phyloP scores from a whole-genome alignment of 2,329 filamentous ascomycete species.

The Penicillium freii region DNA sequence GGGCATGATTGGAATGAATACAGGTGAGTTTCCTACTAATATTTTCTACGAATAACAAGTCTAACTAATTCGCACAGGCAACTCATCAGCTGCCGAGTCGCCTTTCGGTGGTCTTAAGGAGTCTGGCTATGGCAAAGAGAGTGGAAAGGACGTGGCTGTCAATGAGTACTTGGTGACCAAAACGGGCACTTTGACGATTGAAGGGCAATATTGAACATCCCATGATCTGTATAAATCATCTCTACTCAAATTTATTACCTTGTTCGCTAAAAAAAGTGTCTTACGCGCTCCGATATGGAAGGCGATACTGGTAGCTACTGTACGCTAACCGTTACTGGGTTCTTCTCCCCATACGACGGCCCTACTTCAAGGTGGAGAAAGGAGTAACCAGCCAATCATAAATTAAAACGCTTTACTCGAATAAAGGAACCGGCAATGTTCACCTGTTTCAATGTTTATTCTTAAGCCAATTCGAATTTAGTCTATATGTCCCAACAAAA shows the following conservation, averaged over 20 bases:
- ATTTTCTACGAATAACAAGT: background rate
- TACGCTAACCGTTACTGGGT: no score
- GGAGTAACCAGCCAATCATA: no score
- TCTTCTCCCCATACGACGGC: no score
- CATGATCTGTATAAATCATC: background rate
- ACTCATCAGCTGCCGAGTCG: constrained; percentile 63
- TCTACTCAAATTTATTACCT: background rate
- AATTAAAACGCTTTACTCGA: no score
- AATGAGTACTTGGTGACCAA: constrained; percentile 63
- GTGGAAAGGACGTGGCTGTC: constrained; percentile 64
- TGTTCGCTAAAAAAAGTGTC: no score
- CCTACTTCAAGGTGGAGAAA: no score
- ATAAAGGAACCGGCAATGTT: no score
- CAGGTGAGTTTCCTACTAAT: constrained; percentile 42
- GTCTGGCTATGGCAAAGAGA: constrained; percentile 66
- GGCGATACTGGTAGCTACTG: no score
- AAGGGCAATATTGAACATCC: constrained; percentile 50
- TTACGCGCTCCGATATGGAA: no score
- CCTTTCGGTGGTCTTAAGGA: constrained; percentile 69
- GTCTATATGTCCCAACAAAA: no score
- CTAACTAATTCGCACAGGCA: constrained; percentile 41
- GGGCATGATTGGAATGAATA: constrained; percentile 68
- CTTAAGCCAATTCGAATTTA: no score
- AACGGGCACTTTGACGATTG: constrained; percentile 63
- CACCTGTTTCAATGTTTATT: no score